Percentiles rank a stretch among this genome's conserved stretches.
phyloP scores from a whole-genome alignment of 1,139 yeast genomes.

The Pneumocystis oryctolagi region DNA sequence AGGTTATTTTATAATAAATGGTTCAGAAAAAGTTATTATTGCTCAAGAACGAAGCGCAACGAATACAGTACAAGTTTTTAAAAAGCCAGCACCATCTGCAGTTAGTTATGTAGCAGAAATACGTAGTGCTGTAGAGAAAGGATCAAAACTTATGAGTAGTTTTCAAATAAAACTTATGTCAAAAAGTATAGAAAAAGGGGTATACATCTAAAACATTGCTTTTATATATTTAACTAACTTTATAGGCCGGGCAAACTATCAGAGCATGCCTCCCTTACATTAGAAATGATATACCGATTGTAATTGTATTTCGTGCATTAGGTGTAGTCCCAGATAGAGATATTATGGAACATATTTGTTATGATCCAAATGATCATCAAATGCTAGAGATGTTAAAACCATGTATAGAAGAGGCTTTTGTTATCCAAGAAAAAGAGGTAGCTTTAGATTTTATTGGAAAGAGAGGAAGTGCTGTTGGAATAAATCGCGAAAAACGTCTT shows the following conservation, averaged over 20 bases:
- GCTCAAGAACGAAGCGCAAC: conserved; percentile 99
- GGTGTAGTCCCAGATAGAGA: conserved; percentile 99
- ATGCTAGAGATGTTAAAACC: conserved; percentile 98
- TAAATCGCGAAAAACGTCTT: conserved; percentile 92
- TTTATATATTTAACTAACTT: neutral
- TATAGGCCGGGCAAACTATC: conserved; percentile 39
- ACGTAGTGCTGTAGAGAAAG: conserved; percentile 90
- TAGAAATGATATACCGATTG: conserved; percentile 91
- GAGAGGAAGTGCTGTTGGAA: conserved; percentile 89
- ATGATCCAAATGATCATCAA: conserved; percentile 96
- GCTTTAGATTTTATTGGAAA: conserved; percentile 96
- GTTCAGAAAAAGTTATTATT: conserved; percentile 92
- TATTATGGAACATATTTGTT: conserved; percentile 92
- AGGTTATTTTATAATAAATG: conserved; percentile 94
- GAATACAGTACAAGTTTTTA: conserved; percentile 93
- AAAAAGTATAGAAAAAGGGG: conserved; percentile 49
- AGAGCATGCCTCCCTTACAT: conserved; percentile 93
- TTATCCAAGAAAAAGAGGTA: conserved; percentile 93
- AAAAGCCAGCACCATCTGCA: conserved; percentile 94
- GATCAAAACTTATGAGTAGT: conserved; percentile 83
- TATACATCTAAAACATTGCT: conserved; percentile 24
- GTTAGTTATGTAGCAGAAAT: conserved; percentile 93
- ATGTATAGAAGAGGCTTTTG: conserved; percentile 97
- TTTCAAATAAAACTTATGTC: conserved; percentile 82
- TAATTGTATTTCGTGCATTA: conserved; percentile 88